Base-by-base conservation (phyloP, 805 yeast species). In the Blastobotrys terrestris region DNA sequence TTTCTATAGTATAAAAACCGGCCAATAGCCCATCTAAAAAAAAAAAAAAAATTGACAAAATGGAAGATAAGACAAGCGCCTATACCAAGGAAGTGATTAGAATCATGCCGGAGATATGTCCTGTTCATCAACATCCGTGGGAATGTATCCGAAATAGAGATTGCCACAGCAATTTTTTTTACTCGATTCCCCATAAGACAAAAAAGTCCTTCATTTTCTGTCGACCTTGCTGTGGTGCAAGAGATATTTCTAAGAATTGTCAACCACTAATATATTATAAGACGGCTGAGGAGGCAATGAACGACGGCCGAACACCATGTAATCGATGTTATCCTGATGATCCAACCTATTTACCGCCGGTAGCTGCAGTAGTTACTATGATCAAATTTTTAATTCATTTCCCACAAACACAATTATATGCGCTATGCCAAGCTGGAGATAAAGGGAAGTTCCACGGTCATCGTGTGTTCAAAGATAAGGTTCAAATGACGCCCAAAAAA, bases 161-260 rank as follows among this genome's bases (percentile, higher is more conserved):
- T 26, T 26, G 35, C 35, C 35, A 26, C 11, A 11, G 11, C 35
- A 26, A 26, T 11, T 26, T 26, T 26, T 26, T 26, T 26, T 26
- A 26, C 11, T 26, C 35, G 11, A 26, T 26, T 26, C 35, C 35
- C 8, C 5, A 11, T 11, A 26, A 26, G 11, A 8, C 45, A 4
- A 43, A 15, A 18, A 43, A 20, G 21, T 43, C 45, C 5, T 16
- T 15, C n/a, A n/a, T n/a, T 5, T 43, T 18, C 21, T 43, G 45
- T 19, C 45, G 45, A 20, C 45, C 45, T 4, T 16, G 45, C 14
- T 43, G 45, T 43, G 26, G 45, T 5, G 45, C 45, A 6, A 15
- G 45, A 16, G 26, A n/a, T 13, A 20, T 43, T 13, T 18, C 20
- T 13, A 13, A 43, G n/a, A 16, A 14, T 18, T 11, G 26, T 22